Percentiles rank a stretch among this genome's conserved stretches.
These are phyloP conservation scores for Nicotiana obtusifolia DNA, from an alignment of 257 asterid genomes.

Conservation along the genomic window DNA sequence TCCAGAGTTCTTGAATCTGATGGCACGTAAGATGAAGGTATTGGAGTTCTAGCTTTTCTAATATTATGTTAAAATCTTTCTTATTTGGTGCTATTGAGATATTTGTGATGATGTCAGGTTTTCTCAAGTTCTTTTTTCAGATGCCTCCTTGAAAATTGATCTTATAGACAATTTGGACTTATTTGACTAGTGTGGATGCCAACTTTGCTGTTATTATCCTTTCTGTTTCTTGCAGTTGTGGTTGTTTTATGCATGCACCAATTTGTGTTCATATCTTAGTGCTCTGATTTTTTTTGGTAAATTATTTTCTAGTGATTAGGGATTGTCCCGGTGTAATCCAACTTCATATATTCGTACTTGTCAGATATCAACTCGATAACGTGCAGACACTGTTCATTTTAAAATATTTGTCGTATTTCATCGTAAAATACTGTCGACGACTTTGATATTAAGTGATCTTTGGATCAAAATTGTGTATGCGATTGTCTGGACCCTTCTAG, in stretches of 20 bases:
- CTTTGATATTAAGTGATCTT: not conserved
- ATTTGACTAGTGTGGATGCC: not conserved
- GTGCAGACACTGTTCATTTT: not conserved
- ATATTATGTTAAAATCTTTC: not conserved
- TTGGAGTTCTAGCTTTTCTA: not conserved
- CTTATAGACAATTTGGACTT: not conserved
- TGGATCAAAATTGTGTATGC: not conserved
- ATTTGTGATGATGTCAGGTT: not conserved
- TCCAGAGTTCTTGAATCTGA: constrained; percentile 63
- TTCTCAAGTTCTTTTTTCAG: not conserved
- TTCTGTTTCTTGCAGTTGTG: not conserved
- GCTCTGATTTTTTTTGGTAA: not conserved
- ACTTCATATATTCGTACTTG: not conserved
- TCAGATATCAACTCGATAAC: not conserved
- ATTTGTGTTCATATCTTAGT: not conserved
- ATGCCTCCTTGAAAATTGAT: not conserved
- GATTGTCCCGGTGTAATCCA: not conserved
- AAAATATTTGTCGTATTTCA: not conserved
- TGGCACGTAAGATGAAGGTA: constrained; percentile 65
- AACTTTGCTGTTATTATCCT: not conserved
- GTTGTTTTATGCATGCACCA: not conserved
- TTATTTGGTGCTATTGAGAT: not conserved
- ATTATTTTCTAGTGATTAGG: not conserved
- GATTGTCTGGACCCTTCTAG: not conserved
- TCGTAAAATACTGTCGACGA: not conserved